These are phyloP conservation scores for Hanseniaspora meyeri DNA, from an alignment of 805 yeast genomes.

Conservation along the genomic window DNA sequence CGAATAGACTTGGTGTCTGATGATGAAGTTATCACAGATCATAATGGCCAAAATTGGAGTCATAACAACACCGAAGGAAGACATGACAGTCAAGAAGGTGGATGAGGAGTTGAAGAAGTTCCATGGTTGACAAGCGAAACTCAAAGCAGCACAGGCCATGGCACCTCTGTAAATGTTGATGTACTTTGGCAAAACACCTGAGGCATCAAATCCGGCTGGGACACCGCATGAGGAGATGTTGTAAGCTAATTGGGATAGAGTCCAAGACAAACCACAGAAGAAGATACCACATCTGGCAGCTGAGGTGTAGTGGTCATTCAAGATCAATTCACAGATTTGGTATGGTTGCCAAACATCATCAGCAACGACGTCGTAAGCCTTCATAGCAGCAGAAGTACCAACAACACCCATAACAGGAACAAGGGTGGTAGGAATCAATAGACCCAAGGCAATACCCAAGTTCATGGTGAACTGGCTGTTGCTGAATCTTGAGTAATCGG, in stretches of 20 bases:
- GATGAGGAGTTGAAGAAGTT: constrained; percentile 30
- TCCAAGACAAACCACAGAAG: constrained; percentile 31
- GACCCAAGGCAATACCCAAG: constrained; percentile 27
- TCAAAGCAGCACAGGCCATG: constrained; percentile 26
- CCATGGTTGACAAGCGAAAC: constrained; percentile 32
- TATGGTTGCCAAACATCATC: constrained; percentile 30
- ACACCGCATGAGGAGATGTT: constrained; percentile 31
- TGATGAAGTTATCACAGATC: constrained; percentile 32
- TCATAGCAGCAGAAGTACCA: constrained; percentile 31
- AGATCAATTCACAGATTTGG: constrained; percentile 26
- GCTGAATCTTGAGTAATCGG: constrained; percentile 32
- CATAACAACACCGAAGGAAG: constrained; percentile 30
- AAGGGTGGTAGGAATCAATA: constrained; percentile 30
- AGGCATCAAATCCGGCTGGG: constrained; percentile 36
- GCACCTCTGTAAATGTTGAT: constrained; percentile 34
- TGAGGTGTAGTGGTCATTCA: constrained; percentile 25
- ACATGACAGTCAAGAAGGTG: constrained; percentile 30
- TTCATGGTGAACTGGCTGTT: constrained; percentile 25
- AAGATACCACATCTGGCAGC: constrained; percentile 31
- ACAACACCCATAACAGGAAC: constrained; percentile 35
- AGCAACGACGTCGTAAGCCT: constrained; percentile 24
- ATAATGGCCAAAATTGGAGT: constrained; percentile 31
- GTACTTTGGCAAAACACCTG: constrained; percentile 31
- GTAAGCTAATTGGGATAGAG: constrained; percentile 30
- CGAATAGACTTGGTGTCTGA: constrained; percentile 29